Percentiles rank a stretch among this genome's conserved stretches.
These are phyloP conservation scores for Phaeotremella fagi DNA, from an alignment of 768 basidiomycete genomes.

Conservation along the genomic window DNA sequence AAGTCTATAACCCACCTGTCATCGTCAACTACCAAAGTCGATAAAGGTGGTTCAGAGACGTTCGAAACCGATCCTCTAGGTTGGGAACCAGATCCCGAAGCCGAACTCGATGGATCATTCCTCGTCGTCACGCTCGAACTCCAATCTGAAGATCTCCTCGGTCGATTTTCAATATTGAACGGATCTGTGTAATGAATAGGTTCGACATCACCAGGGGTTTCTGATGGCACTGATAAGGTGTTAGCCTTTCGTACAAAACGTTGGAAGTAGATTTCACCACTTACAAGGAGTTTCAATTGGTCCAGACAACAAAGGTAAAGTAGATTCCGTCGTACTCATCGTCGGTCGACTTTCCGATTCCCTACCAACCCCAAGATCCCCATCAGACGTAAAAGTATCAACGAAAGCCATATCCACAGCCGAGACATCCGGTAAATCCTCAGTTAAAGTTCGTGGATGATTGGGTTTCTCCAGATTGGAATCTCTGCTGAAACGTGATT, in stretches of 20 bases:
- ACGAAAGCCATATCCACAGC: neutral
- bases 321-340: slow-evolving; percentile 21
- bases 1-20: slow-evolving; percentile 39
- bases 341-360: slow-evolving; percentile 10
- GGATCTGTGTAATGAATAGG: slow-evolving; percentile 10
- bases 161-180: neutral
- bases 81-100: neutral
- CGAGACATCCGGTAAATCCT: neutral
- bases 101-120: neutral
- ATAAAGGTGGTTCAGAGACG: slow-evolving; percentile 19
- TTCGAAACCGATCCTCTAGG: neutral
- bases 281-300: neutral
- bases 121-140: neutral
- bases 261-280: neutral
- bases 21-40: slow-evolving; percentile 44
- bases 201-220: slow-evolving; percentile 7
- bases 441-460: no score
- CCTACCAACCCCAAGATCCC: neutral
- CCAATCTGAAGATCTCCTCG: slow-evolving; percentile 16
- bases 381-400: neutral
- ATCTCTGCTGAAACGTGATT: neutral
- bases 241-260: neutral
- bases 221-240: neutral
- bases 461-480: neutral
- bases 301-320: slow-evolving; percentile 22